Base-by-base conservation (phyloP, 164 flowering plant genomes). In the Stephania cephalantha region DNA sequence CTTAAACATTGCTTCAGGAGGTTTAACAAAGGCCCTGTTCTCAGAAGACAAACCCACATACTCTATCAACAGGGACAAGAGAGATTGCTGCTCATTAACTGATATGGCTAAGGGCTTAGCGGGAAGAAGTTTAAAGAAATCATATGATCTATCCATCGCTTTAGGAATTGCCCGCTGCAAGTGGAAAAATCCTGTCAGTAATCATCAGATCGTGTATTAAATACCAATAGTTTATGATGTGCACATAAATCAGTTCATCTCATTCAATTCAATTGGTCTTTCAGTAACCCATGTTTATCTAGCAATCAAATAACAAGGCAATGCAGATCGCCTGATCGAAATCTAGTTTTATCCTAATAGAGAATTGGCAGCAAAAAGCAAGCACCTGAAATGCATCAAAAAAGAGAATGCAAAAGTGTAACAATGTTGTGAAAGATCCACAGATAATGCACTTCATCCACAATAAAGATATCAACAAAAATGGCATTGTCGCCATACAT, bases 151-250 rank as follows among this genome's bases (percentile, higher is more conserved):
- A 63, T 91, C 97, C 73, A 88, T 65, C 20, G 79, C 76, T 22
- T 70, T 76, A 68, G 91, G 93, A 84, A 88, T 64, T 7, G 85
- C 83, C 42, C 87, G 79, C 99, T 95, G 93, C 90, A 89, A 74
- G 65, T 84, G 50, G 25, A 61, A 68, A 72, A 78, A 68, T 11
- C 73, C 25, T 7, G 55, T 69, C 55, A 42, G 44, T 74, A 22
- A 7, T 52, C 1, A 7, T 52, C 1, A 75, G 68, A 65, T 22
- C 25, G 9, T 46, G 4, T 35, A 35, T 35, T 1, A 17, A 70
- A 70, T 44, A 8, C 9, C n/a, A 50, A 50, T 50, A 50, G 55
- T 50, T 18, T 4, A 46, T 69, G 44, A 44, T 25, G 15, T 17
- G 50, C 7, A 15, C 15, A 69, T 15, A 69, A 44, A 63, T 18